phyloP scores from a whole-genome alignment of 495 filamentous ascomycete species.

The Pseudomonodictys pantanalensis region DNA sequence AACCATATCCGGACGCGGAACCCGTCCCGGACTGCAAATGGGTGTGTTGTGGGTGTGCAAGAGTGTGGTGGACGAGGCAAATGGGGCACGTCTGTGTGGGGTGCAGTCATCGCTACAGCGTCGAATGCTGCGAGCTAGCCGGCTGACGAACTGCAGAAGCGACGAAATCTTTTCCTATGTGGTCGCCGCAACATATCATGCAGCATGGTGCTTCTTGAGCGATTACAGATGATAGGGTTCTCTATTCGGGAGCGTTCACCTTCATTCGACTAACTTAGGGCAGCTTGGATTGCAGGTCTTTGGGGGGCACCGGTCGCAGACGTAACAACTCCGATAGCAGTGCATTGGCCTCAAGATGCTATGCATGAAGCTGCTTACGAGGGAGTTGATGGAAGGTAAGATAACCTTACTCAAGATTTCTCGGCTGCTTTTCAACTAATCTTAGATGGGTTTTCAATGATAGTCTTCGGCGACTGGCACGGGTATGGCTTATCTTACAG shows the following conservation, averaged over 20 bases:
- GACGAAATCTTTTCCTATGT: background rate
- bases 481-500: background rate
- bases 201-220: background rate
- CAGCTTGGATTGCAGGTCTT: too few species aligned
- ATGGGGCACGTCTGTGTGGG: constrained; percentile 10
- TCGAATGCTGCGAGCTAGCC: constrained; percentile 8
- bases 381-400: too few species aligned
- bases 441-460: too few species aligned
- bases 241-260: too few species aligned
- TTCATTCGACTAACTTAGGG: too few species aligned
- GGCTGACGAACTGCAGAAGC: background rate
- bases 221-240: too few species aligned
- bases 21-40: constrained; percentile 4
- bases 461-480: background rate
- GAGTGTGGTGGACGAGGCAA: constrained; percentile 2
- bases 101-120: constrained; percentile 3
- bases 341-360: too few species aligned
- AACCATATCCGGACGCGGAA: constrained; percentile 6
- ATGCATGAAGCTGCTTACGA: too few species aligned
- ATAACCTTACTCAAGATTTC: too few species aligned
- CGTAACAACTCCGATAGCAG: too few species aligned
- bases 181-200: background rate
- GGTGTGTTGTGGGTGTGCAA: constrained; percentile 7
- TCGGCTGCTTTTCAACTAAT: too few species aligned
- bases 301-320: too few species aligned